phyloP scores from a whole-genome alignment of 2,329 filamentous ascomycete species.

The Fusarium gaditjirri region DNA sequence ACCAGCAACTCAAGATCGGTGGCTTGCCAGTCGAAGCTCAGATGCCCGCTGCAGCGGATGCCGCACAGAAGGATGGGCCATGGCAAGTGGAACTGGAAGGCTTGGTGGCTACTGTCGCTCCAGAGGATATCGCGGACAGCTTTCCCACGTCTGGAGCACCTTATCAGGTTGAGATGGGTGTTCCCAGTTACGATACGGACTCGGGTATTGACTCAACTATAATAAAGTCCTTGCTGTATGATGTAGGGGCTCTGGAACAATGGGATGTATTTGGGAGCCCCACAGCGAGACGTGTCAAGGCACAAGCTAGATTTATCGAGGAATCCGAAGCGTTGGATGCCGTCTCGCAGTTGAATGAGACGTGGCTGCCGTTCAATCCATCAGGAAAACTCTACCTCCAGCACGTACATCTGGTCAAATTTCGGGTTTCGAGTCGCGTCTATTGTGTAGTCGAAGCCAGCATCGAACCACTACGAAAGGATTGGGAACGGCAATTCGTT shows the following conservation, averaged over 20 bases:
- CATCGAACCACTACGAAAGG: constrained; percentile 41
- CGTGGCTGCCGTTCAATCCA: constrained; percentile 45
- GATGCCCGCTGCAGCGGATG: neutral
- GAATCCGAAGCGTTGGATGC: constrained; percentile 52
- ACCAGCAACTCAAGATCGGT: constrained; percentile 40
- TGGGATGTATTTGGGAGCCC: constrained; percentile 44
- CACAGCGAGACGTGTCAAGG: constrained; percentile 52
- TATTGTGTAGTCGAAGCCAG: constrained; percentile 46
- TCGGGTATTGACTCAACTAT: constrained; percentile 28
- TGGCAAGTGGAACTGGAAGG: constrained; percentile 12
- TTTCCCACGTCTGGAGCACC: neutral
- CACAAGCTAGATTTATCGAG: constrained; percentile 51
- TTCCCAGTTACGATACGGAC: constrained; percentile 41
- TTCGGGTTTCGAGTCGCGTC: constrained; percentile 51
- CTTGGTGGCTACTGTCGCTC: neutral
- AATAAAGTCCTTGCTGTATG: constrained; percentile 46
- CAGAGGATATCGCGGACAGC: constrained; percentile 9
- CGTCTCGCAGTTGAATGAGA: constrained; percentile 46
- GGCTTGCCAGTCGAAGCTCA: constrained; percentile 21
- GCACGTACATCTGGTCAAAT: constrained; percentile 51
- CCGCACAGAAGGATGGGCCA: neutral
- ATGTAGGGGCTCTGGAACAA: constrained; percentile 49
- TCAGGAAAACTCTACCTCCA: constrained; percentile 50
- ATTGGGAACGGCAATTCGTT: constrained; percentile 47
- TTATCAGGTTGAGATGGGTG: neutral